A percentile compares a stretch with the other conserved stretches of the same genome.
These are phyloP conservation scores for Fusarium illudens DNA, from an alignment of 2,329 filamentous ascomycete genomes.

Conservation along the genomic window DNA sequence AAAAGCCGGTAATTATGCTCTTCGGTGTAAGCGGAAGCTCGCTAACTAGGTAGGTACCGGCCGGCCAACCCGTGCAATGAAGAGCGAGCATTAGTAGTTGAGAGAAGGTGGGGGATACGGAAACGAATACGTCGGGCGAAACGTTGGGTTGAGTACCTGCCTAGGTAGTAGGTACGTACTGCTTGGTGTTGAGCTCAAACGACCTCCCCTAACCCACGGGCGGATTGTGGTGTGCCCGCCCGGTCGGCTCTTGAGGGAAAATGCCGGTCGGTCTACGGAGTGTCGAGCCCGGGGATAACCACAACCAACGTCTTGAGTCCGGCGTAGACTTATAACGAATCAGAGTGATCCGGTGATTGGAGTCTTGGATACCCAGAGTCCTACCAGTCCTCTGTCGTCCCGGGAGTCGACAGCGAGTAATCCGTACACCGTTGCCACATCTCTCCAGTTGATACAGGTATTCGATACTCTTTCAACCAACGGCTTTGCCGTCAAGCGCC, in stretches of 20 bases:
- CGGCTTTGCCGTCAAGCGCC: neutral
- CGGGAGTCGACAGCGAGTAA: neutral
- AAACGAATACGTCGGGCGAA: conserved; percentile 35
- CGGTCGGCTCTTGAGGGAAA: neutral
- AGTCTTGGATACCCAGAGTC: neutral
- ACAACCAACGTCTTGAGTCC: neutral
- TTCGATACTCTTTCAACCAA: neutral
- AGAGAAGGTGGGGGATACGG: conserved; percentile 19
- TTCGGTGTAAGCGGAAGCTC: neutral
- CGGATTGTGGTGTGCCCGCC: neutral
- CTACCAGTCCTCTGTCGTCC: neutral
- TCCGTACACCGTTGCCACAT: neutral
- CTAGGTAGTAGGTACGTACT: neutral
- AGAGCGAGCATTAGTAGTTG: neutral
- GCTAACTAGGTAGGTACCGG: neutral
- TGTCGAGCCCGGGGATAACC: too few relatives aligned
- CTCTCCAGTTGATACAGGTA: neutral
- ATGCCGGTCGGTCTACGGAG: neutral
- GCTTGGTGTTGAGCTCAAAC: neutral
- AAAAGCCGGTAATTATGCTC: neutral
- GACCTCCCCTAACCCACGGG: conserved; percentile 35
- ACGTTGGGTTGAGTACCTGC: neutral
- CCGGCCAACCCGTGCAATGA: neutral
- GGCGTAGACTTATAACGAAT: neutral
- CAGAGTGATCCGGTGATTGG: neutral